These are phyloP conservation scores for Colletotrichum sp. DNA, from an alignment of 2,329 filamentous ascomycete species.

Conservation along the genomic window DNA sequence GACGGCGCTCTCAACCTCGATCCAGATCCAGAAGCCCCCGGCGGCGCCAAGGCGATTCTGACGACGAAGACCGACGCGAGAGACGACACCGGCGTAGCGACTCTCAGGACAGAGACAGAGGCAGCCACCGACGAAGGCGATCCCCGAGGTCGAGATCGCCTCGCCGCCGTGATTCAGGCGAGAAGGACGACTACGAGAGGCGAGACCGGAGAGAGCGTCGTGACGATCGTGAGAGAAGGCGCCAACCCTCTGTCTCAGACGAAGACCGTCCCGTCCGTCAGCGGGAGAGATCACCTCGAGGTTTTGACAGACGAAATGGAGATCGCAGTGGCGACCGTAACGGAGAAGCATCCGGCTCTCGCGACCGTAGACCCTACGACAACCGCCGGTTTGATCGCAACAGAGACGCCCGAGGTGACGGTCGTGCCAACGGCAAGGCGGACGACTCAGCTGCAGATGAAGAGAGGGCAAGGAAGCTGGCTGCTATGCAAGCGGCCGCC, in stretches of 20 bases:
- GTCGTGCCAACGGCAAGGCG: slow-evolving; percentile 18
- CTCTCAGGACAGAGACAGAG: slow-evolving; percentile 10
- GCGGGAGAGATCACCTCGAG: slow-evolving; percentile 16
- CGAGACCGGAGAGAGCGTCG: slow-evolving; percentile 22
- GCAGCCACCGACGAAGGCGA: slow-evolving; percentile 15
- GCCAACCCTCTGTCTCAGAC: slow-evolving; percentile 26
- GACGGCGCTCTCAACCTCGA: slow-evolving; percentile 41
- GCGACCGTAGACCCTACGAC: slow-evolving; percentile 25
- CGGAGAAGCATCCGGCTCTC: slow-evolving; percentile 13
- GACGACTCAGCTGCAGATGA: slow-evolving; percentile 46
- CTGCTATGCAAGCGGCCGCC: slow-evolving; percentile 76
- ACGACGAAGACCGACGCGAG: slow-evolving; percentile 23
- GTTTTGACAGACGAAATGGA: slow-evolving; percentile 23
- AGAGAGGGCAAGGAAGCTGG: slow-evolving; percentile 70
- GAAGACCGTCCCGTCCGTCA: slow-evolving; percentile 35
- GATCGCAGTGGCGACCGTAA: slow-evolving; percentile 26
- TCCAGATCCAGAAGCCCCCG: slow-evolving; percentile 51
- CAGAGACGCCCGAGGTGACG: slow-evolving; percentile 14
- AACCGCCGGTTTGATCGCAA: slow-evolving; percentile 22
- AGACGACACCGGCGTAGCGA: slow-evolving; percentile 17
- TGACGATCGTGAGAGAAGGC: slow-evolving; percentile 35
- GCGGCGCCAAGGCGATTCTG: slow-evolving; percentile 23
- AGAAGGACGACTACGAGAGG: neutral
- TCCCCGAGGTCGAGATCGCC: slow-evolving; percentile 8
- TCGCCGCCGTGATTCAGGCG: slow-evolving; percentile 14